Evolutionary conservation across 148 eudicot species (phyloP).

Genomic region (Chenopodium formosanum): DNA sequence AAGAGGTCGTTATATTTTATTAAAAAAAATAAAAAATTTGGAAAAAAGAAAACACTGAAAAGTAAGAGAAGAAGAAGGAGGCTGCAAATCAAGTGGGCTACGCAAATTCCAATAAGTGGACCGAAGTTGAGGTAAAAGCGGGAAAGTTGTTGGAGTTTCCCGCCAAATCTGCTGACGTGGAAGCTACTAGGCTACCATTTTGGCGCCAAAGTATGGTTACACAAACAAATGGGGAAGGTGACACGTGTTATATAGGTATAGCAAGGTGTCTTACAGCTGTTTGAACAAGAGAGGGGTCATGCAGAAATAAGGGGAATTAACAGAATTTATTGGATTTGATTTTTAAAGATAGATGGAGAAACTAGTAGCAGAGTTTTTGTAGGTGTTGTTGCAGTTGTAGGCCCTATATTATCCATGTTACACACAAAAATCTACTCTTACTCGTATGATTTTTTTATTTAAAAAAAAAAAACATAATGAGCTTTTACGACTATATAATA

Average conservation of each 20-base stretch:
- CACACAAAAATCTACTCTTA: no score
- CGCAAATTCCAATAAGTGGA: conserved; percentile 30
- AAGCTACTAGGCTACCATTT: background rate
- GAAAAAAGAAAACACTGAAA: no score
- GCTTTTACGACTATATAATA: no score
- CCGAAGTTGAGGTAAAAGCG: background rate
- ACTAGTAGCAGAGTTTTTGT: no score
- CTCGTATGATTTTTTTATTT: no score
- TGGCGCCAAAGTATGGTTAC: conserved; percentile 28
- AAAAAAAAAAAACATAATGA: no score
- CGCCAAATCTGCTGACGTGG: conserved; percentile 33
- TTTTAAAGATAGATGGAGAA: no score
- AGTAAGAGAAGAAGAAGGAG: background rate
- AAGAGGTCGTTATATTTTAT: background rate
- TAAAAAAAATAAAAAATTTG: no score
- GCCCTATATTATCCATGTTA: no score
- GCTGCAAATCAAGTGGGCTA: conserved; percentile 20
- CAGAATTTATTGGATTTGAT: no score
- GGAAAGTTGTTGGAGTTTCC: conserved; percentile 31
- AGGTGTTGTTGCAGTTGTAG: no score
- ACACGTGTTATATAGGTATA: conserved; percentile 18
- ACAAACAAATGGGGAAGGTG: background rate
- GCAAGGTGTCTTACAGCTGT: conserved; percentile 17
- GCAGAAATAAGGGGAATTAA: background rate
- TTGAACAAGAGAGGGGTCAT: background rate